These are phyloP conservation scores for Backusella sp. DNA, from an alignment of 192 early-diverging fungal genomes.

Conservation along the genomic window DNA sequence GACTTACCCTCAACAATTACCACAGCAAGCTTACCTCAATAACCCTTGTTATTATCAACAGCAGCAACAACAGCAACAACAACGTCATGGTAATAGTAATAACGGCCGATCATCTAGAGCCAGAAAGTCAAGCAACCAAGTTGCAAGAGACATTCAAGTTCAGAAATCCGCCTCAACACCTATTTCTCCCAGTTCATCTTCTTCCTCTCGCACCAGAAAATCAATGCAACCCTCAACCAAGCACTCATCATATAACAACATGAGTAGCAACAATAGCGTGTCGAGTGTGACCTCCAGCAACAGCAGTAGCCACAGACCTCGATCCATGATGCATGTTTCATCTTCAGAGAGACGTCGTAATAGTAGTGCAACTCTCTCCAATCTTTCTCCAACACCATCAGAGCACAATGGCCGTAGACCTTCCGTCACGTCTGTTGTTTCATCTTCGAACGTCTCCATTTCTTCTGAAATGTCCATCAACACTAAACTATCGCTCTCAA, in stretches of 20 bases:
- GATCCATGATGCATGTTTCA: background rate
- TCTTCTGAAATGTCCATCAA: slow-evolving; percentile 26
- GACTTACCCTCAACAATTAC: slow-evolving; percentile 15
- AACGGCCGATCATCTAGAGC: background rate
- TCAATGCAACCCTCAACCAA: background rate
- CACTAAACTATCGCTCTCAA: slow-evolving; percentile 29
- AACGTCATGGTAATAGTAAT: background rate
- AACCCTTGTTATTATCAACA: slow-evolving; percentile 11
- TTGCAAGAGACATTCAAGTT: background rate
- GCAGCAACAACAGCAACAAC: slow-evolving; percentile 4
- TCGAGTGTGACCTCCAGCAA: background rate
- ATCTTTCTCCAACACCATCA: background rate
- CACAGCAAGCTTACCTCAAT: background rate
- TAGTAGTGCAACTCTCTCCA: background rate
- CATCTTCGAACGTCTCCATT: slow-evolving; percentile 7
- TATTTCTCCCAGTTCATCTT: background rate
- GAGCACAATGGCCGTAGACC: background rate
- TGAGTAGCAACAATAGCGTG: background rate
- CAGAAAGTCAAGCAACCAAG: background rate
- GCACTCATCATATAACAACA: background rate
- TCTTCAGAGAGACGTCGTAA: background rate
- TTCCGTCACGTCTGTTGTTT: slow-evolving; percentile 15
- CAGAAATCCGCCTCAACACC: slow-evolving; percentile 2
- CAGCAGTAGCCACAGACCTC: background rate
- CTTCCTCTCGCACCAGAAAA: background rate